Conservation (phyloP, 148 eudicot genomes). For the Rhododendron mucronatum region DNA sequence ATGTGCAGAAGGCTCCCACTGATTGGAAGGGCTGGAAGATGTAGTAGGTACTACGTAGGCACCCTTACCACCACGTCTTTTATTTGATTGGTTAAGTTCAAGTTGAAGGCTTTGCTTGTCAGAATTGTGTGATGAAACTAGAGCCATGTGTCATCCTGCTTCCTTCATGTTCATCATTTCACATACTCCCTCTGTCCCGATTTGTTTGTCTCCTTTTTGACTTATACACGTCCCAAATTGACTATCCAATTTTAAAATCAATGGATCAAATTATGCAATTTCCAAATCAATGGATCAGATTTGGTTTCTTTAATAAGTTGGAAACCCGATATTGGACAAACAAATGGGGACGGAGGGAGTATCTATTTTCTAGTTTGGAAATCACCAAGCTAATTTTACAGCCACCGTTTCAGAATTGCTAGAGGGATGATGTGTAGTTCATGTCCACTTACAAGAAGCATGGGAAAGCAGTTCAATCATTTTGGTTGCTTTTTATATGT, state of each 20-base stretch:
- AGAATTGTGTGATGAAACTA: not conserved
- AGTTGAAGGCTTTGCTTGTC: not conserved
- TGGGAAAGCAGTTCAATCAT: not conserved
- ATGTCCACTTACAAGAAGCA: not conserved
- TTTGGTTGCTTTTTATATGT: not conserved
- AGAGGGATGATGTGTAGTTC: not conserved
- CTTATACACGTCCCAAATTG: too few relatives aligned
- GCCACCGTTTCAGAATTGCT: not conserved
- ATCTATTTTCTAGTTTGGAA: not conserved
- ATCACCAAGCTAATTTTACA: not conserved
- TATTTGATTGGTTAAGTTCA: not conserved
- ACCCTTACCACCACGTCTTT: not conserved
- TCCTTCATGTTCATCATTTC: not conserved
- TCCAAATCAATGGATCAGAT: too few relatives aligned
- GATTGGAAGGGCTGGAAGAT: not conserved
- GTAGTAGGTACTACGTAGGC: not conserved
- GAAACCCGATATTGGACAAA: too few relatives aligned
- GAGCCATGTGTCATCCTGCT: not conserved
- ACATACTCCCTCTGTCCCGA: not conserved
- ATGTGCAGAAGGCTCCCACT: not conserved
- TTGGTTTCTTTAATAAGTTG: too few relatives aligned
- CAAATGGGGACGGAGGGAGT: too few relatives aligned
- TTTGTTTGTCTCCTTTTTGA: too few relatives aligned
- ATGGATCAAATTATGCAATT: too few relatives aligned
- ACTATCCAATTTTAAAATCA: too few relatives aligned